Conservation (phyloP, 2,329 filamentous ascomycete genomes). For the Purpureocillium takamizusanense region DNA sequence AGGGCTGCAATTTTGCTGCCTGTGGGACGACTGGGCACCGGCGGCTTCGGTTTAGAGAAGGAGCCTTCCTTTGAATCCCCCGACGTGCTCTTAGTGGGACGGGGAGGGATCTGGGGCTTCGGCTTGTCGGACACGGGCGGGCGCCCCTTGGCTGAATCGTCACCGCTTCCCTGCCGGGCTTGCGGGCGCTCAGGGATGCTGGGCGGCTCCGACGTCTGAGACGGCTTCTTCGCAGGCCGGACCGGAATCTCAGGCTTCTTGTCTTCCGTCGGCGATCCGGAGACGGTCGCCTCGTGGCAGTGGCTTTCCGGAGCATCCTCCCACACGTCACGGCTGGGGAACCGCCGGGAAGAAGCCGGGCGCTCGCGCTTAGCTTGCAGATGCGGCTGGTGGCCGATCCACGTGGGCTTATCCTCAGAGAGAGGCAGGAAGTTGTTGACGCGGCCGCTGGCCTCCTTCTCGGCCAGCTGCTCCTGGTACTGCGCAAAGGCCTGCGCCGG, state of each 20-base stretch:
- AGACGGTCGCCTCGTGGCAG: conserved; percentile 67
- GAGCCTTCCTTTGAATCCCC: conserved; percentile 31
- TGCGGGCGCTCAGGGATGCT: conserved; percentile 45
- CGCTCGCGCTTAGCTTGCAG: conserved; percentile 40
- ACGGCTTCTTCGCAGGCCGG: conserved; percentile 27
- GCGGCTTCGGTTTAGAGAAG: conserved; percentile 66
- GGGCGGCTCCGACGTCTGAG: conserved; percentile 30
- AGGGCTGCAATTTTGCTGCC: conserved; percentile 85
- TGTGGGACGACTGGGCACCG: conserved; percentile 63
- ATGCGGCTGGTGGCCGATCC: conserved; percentile 38
- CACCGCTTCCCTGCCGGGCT: conserved; percentile 31
- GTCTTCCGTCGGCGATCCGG: conserved; percentile 18
- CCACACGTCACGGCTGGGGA: conserved; percentile 90
- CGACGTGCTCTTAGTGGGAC: conserved; percentile 45
- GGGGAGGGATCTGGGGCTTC: conserved; percentile 52
- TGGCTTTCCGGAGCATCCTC: conserved; percentile 85
- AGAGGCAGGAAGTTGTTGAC: conserved; percentile 18
- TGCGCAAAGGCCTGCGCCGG: conserved; percentile 58
- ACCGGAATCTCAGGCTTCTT: conserved; percentile 18
- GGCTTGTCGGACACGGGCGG: conserved; percentile 41
- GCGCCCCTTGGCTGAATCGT: conserved; percentile 25
- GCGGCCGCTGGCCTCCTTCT: conserved; percentile 35
- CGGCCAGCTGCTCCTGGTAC: conserved; percentile 55
- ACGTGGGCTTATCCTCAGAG: conserved; percentile 28
- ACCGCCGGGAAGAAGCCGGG: conserved; percentile 56